Conservation (phyloP, 116 monocot genomes). For the Trichopus zeylanicus region DNA sequence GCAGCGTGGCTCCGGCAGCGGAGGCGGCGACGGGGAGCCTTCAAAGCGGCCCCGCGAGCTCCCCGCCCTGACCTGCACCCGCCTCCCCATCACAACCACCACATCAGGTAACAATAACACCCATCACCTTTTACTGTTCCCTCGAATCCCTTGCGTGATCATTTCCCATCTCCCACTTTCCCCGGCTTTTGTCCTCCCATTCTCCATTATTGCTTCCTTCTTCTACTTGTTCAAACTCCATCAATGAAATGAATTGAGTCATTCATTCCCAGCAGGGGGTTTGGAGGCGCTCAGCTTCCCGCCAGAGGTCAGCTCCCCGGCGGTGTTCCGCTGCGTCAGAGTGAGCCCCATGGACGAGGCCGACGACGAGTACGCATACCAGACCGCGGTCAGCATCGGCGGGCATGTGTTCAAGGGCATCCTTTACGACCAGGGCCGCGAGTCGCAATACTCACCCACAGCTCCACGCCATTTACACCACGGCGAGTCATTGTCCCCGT, state of each 20-base stretch:
- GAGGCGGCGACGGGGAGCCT: constrained; percentile 14
- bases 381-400: constrained; percentile 74
- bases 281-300: constrained; percentile 49
- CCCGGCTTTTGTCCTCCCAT: not conserved
- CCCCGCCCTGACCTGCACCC: constrained; percentile 14
- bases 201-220: too few species aligned
- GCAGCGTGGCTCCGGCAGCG: constrained; percentile 6
- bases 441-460: constrained; percentile 10
- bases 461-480: constrained; percentile 10
- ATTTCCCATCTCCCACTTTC: not conserved
- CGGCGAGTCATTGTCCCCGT: constrained; percentile 46
- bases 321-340: constrained; percentile 82
- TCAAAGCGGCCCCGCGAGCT: constrained; percentile 49
- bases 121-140: too few species aligned
- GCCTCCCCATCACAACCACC: constrained; percentile 21
- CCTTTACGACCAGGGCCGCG: constrained; percentile 81
- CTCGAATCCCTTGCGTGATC: too few species aligned
- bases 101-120: constrained; percentile 34
- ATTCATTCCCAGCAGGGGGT: constrained; percentile 14
- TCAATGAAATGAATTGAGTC: too few species aligned
- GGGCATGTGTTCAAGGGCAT: constrained; percentile 96
- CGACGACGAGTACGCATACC: constrained; percentile 82
- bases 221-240: too few species aligned
- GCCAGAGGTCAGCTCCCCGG: constrained; percentile 67
- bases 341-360: constrained; percentile 74